These are phyloP conservation scores for Debaryomyces castellii DNA, from an alignment of 805 yeast genomes.

Conservation along the genomic window DNA sequence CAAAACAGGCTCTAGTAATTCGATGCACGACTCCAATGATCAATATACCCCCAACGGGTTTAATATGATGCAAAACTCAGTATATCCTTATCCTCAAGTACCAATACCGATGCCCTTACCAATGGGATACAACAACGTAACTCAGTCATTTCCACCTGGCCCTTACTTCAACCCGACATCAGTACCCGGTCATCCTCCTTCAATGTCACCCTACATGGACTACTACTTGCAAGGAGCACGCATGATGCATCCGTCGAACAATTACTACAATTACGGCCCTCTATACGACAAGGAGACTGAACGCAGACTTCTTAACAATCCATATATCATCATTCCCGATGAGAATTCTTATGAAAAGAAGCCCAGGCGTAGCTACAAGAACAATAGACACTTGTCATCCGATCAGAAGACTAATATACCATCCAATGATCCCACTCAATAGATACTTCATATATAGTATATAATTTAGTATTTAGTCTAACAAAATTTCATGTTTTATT, in stretches of 20 bases:
- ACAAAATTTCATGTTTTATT: not conserved
- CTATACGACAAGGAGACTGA: constrained; percentile 26
- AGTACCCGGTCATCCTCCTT: not conserved
- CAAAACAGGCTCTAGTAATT: not conserved
- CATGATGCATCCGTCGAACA: constrained; percentile 2
- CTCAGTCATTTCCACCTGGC: not conserved
- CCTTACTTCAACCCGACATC: not conserved
- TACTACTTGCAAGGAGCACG: constrained; percentile 5
- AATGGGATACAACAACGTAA: constrained; percentile 1
- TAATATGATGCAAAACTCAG: not conserved
- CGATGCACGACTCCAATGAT: not conserved
- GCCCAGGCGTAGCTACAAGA: constrained; percentile 2
- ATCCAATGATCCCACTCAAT: not conserved
- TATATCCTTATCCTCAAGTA: not conserved
- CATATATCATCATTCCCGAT: constrained; percentile 28
- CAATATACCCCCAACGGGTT: not conserved
- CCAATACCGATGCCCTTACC: constrained; percentile 4
- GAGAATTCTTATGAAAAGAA: constrained; percentile 7
- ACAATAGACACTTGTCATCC: not conserved
- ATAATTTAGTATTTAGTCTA: not conserved
- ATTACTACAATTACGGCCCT: constrained; percentile 7
- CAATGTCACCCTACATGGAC: not conserved
- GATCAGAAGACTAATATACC: not conserved
- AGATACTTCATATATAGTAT: not conserved
- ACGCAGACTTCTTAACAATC: constrained; percentile 25